Evolutionary conservation across 345 rosid species (phyloP).

Genomic region (Camelina laxa): DNA sequence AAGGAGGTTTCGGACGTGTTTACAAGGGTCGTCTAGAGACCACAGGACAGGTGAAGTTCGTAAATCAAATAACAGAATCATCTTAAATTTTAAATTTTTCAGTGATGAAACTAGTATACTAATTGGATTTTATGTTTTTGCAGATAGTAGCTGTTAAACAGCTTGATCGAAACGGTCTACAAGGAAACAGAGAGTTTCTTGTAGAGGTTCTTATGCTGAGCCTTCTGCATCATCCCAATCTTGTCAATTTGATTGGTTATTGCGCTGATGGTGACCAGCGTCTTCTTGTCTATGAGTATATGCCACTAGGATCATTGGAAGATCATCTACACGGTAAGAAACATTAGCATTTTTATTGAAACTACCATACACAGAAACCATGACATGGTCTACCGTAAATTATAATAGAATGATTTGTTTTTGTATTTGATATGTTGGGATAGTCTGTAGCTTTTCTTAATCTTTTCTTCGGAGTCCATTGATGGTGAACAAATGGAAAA

Average conservation of each 20-base stretch:
- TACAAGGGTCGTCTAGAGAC: conserved; percentile 91
- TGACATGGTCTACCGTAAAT: neutral
- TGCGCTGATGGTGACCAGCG: conserved; percentile 99
- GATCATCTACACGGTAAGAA: conserved; percentile 93
- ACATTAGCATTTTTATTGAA: neutral
- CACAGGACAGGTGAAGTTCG: conserved; percentile 75
- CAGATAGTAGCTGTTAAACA: conserved; percentile 97
- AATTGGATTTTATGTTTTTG: conserved; percentile 25
- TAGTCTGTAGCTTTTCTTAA: conserved; percentile 7
- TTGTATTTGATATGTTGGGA: conserved; percentile 8
- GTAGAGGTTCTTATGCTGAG: conserved; percentile 99
- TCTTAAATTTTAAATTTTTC: neutral
- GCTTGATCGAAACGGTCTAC: conserved; percentile 91
- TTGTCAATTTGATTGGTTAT: conserved; percentile 94
- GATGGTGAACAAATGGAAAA: neutral
- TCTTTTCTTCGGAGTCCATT: neutral
- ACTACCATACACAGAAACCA: conserved; percentile 4
- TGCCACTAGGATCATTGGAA: conserved; percentile 94
- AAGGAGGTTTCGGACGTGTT: conserved; percentile 97
- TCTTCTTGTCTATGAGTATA: conserved; percentile 93
- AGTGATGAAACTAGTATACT: neutral
- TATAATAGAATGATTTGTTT: neutral
- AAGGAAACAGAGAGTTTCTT: conserved; percentile 97
- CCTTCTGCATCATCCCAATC: conserved; percentile 91
- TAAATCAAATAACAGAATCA: neutral